Evolutionary conservation across 2,329 filamentous ascomycete genomes (phyloP).

Genomic region (Drechslerella coelobrocha): DNA sequence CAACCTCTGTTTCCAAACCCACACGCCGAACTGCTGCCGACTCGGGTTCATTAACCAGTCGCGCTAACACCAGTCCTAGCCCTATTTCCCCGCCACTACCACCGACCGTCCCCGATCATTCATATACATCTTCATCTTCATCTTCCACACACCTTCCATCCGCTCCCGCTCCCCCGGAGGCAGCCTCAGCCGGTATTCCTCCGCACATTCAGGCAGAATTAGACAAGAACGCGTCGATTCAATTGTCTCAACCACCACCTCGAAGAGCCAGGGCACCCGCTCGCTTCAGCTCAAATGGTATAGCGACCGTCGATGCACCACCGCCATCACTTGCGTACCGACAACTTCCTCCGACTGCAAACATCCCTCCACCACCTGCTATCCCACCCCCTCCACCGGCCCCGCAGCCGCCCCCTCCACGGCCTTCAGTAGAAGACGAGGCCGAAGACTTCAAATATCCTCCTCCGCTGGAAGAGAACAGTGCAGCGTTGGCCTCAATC

Average conservation of each 20-base stretch:
- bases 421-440: slow-evolving; percentile 43
- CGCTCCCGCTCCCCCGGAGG: slow-evolving; percentile 41
- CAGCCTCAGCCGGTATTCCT: slow-evolving; percentile 44
- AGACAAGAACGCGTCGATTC: slow-evolving; percentile 50
- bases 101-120: slow-evolving; percentile 14
- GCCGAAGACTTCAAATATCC: slow-evolving; percentile 46
- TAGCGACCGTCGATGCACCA: slow-evolving; percentile 54
- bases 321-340: slow-evolving; percentile 55
- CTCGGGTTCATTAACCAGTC: slow-evolving; percentile 24
- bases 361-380: slow-evolving; percentile 42
- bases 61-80: slow-evolving; percentile 29
- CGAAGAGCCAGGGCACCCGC: slow-evolving; percentile 51
- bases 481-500: slow-evolving; percentile 29
- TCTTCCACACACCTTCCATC: slow-evolving; percentile 28
- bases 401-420: slow-evolving; percentile 45
- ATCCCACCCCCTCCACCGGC: slow-evolving; percentile 50
- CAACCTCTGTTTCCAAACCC: slow-evolving; percentile 24
- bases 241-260: slow-evolving; percentile 47
- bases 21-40: slow-evolving; percentile 28
- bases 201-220: slow-evolving; percentile 49
- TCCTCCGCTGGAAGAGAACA: slow-evolving; percentile 32
- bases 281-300: slow-evolving; percentile 56
- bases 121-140: not conserved
- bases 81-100: slow-evolving; percentile 25
- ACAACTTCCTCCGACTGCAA: slow-evolving; percentile 51